phyloP scores from a whole-genome alignment of 1,139 yeast species.

The Chernovozyma aurita region DNA sequence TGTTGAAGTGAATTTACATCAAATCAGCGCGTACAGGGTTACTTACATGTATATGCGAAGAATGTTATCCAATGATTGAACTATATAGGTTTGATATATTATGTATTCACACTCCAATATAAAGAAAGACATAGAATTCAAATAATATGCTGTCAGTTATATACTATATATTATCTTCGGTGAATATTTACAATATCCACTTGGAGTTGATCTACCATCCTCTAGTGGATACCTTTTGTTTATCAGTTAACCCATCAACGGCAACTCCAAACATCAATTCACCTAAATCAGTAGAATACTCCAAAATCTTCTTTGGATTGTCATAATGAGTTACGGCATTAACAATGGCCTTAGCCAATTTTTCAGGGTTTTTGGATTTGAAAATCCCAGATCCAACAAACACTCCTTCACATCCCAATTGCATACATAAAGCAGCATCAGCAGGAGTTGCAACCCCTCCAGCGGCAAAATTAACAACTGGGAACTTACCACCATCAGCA shows the following conservation, averaged over 20 bases:
- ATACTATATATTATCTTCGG: too few relatives aligned
- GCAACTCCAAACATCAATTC: constrained; percentile 71
- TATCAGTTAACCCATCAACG: constrained; percentile 44
- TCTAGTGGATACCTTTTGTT: constrained; percentile 47
- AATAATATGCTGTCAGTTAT: too few relatives aligned
- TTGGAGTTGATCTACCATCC: too few relatives aligned
- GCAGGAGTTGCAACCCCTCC: constrained; percentile 92
- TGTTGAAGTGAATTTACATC: too few relatives aligned
- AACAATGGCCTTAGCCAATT: constrained; percentile 75
- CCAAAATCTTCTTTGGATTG: constrained; percentile 61
- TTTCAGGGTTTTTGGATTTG: constrained; percentile 70
- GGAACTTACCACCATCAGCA: constrained; percentile 57
- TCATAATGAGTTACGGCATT: constrained; percentile 75
- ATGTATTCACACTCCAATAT: too few relatives aligned
- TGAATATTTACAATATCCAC: too few relatives aligned
- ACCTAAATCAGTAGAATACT: constrained; percentile 72
- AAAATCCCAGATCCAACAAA: constrained; percentile 90
- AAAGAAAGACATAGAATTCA: too few relatives aligned
- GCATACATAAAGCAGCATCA: constrained; percentile 87
- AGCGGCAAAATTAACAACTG: constrained; percentile 86
- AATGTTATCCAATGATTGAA: too few relatives aligned
- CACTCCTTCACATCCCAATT: constrained; percentile 87
- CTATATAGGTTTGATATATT: too few relatives aligned
- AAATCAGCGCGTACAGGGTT: too few relatives aligned
- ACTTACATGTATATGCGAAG: too few relatives aligned